Base-by-base conservation (phyloP, 768 basidiomycete species). In the Crepidotus variabilis region DNA sequence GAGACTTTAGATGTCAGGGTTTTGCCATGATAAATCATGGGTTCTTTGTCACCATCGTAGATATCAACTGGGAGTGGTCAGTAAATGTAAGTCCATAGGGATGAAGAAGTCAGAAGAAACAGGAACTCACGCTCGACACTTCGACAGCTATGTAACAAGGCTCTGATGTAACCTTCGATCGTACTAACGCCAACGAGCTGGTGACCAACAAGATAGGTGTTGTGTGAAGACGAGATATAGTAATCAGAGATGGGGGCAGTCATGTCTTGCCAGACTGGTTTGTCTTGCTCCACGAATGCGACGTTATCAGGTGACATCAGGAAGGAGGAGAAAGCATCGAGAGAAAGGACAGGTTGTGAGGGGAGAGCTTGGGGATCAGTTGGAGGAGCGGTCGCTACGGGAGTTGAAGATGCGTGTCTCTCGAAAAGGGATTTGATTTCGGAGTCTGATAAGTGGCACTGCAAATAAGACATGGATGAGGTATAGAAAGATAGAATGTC, bases 21-120 rank as follows among this genome's bases (percentile, higher is more conserved):
- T 61, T 90, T 90, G 46, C 94, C 94, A 63, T 99, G 97, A 61
- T 88, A 94, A n/a, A 98, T 84, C 66, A 90, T 78, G 0, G 97
- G 97, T 60, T 90, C 91, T 9, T 64, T 67, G 55, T 92, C 91
- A 13, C 94, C 94, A 59, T 96, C 92, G 69, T 86, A 96, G 56
- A 95, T 85, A 63, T 98, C 96, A 62, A 98, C 96, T 98, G 35
- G 23, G 47, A 33, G 43, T 20, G 3, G 3, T 8, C 4, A 28
- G 8, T 28, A 28, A 28, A 28, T 50, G 36, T 36, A 74, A 85
- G 64, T 34, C 83, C 80, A 87, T 72, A 20, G 87, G 70, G 6
- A 84, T 20, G 85, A 87, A 51, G 80, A 81, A 7, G 81, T 82
- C n/a, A 21, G 9, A 49, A 11, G 33, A 22, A 11, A 39, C 77